Conservation (phyloP, 2,329 filamentous ascomycete species). For the Fusarium continuum region DNA sequence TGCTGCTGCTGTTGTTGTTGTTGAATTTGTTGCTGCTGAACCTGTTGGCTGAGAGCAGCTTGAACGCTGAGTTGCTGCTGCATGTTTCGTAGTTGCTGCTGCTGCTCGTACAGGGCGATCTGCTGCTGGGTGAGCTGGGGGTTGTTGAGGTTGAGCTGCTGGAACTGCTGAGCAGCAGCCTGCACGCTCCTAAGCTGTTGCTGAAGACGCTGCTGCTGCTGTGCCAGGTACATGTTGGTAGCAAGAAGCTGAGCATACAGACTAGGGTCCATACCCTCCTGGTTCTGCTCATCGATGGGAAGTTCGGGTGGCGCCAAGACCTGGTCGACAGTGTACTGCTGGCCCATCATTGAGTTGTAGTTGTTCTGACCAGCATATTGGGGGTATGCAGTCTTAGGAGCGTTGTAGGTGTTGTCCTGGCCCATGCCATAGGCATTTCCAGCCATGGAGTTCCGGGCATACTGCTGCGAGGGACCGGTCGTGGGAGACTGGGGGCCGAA, state of each 20-base stretch:
- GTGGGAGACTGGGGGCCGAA: slow-evolving; percentile 74
- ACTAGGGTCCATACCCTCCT: slow-evolving; percentile 83
- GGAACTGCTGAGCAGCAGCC: slow-evolving; percentile 82
- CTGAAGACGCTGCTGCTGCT: slow-evolving; percentile 94
- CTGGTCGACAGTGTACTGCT: slow-evolving; percentile 83
- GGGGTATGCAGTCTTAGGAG: slow-evolving; percentile 67
- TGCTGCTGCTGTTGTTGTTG: slow-evolving; percentile 62
- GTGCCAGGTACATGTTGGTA: slow-evolving; percentile 90
- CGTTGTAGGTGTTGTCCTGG: slow-evolving; percentile 56
- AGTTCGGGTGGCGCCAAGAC: slow-evolving; percentile 85
- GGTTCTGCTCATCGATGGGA: slow-evolving; percentile 73
- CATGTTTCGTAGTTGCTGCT: slow-evolving; percentile 53
- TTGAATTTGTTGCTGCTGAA: slow-evolving; percentile 52
- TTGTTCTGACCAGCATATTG: slow-evolving; percentile 53
- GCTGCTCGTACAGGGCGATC: slow-evolving; percentile 57
- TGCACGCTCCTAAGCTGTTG: slow-evolving; percentile 90
- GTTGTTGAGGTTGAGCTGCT: slow-evolving; percentile 75
- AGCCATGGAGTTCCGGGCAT: slow-evolving; percentile 56
- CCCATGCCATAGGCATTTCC: slow-evolving; percentile 56
- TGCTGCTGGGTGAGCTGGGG: slow-evolving; percentile 59
- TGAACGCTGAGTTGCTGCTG: slow-evolving; percentile 53
- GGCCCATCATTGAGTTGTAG: slow-evolving; percentile 48
- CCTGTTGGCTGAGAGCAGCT: slow-evolving; percentile 48
- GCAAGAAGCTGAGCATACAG: slow-evolving; percentile 89
- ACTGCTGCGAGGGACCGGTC: slow-evolving; percentile 52